Conservation (phyloP, 2,329 filamentous ascomycete genomes). For the Rhytidhysteron rufulum region DNA sequence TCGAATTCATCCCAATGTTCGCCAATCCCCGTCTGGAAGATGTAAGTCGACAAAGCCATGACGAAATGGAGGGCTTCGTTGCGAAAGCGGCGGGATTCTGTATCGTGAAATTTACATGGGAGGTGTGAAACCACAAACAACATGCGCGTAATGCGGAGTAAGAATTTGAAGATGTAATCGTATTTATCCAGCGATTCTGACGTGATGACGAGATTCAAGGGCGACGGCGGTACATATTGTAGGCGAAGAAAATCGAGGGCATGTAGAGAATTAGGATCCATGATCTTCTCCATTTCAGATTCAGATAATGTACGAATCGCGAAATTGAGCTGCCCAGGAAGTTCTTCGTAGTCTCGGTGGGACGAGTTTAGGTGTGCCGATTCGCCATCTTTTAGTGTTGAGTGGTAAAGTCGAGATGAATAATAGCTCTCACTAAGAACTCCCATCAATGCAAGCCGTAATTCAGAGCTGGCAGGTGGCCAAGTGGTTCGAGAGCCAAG, state of each 20-base stretch:
- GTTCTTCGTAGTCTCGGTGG: constrained; percentile 27
- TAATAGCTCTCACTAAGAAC: constrained; percentile 73
- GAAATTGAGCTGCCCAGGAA: constrained; percentile 56
- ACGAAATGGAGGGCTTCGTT: constrained; percentile 80
- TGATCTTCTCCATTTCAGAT: constrained; percentile 76
- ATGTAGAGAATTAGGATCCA: constrained; percentile 77
- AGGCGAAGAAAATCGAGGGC: constrained; percentile 91
- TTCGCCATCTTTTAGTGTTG: constrained; percentile 10
- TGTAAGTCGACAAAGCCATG: constrained; percentile 67
- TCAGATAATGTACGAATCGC: constrained; percentile 69
- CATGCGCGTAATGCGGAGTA: constrained; percentile 75
- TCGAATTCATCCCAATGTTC: constrained; percentile 71
- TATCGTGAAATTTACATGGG: constrained; percentile 21
- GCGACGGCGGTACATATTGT: constrained; percentile 72
- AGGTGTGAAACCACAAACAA: constrained; percentile 61
- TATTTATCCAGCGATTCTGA: constrained; percentile 69
- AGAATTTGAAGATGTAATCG: constrained; percentile 75
- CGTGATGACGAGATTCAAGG: constrained; percentile 72
- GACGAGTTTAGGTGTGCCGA: background rate
- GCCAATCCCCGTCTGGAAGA: constrained; percentile 73
- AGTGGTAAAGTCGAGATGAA: constrained; percentile 30
- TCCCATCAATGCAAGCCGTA: constrained; percentile 85
- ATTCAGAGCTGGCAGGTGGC: constrained; percentile 90
- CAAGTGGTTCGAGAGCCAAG: constrained; percentile 77
- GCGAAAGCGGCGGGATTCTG: constrained; percentile 50